A percentile compares a stretch with the other conserved stretches of the same genome.
These are phyloP conservation scores for Phytophthora aleatoria DNA, from an alignment of 352 stramenopile species.

Conservation along the genomic window DNA sequence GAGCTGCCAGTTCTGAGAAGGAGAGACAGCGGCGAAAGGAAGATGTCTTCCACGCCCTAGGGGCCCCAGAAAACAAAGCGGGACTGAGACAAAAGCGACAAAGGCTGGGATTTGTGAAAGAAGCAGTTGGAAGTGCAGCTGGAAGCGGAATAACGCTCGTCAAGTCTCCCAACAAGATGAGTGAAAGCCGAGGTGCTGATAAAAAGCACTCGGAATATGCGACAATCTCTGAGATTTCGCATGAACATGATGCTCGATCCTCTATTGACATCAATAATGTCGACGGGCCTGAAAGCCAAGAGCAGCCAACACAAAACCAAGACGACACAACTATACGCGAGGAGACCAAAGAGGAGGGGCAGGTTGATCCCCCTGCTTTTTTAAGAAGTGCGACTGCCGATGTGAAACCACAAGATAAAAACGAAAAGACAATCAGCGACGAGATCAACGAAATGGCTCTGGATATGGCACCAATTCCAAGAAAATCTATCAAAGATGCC, in stretches of 20 bases:
- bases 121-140: neutral
- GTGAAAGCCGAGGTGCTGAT: neutral
- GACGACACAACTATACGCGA: neutral
- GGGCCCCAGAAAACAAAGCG: neutral
- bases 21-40: constrained; percentile 3
- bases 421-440: neutral
- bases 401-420: constrained; percentile 18
- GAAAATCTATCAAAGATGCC: constrained; percentile 12
- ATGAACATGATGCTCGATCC: neutral
- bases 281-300: neutral
- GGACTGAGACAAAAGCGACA: constrained; percentile 2
- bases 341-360: constrained; percentile 22
- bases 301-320: neutral
- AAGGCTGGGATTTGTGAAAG: constrained; percentile 2
- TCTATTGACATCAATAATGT: neutral
- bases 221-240: neutral
- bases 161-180: neutral
- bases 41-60: neutral
- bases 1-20: neutral
- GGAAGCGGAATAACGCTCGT: neutral
- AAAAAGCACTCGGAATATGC: neutral
- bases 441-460: constrained; percentile 9
- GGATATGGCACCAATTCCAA: constrained; percentile 29
- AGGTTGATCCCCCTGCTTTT: constrained; percentile 10
- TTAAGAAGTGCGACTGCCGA: neutral